Conservation (phyloP, 192 early-diverging fungal species). For the Coemansia sp. region DNA sequence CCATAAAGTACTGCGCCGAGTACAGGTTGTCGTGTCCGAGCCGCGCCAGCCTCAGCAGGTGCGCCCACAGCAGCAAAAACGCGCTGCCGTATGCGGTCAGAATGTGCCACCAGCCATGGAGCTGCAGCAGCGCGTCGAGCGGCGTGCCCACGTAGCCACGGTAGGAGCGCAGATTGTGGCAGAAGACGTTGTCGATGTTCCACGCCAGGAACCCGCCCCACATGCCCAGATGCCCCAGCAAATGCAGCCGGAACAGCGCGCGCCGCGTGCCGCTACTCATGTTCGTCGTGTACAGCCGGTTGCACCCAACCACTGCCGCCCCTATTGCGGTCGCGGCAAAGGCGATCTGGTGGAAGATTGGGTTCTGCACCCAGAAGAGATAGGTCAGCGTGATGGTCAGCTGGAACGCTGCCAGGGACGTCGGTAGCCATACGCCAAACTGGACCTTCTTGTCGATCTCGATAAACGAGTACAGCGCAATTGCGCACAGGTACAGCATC, state of each 20-base stretch:
- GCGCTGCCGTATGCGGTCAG: slow-evolving; percentile 48
- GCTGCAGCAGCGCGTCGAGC: slow-evolving; percentile 50
- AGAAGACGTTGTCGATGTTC: slow-evolving; percentile 69
- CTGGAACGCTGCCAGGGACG: slow-evolving; percentile 41
- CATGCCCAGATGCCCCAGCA: slow-evolving; percentile 30
- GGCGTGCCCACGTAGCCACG: slow-evolving; percentile 52
- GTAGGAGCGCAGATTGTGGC: slow-evolving; percentile 52
- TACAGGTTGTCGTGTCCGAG: slow-evolving; percentile 39
- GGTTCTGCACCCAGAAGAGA: slow-evolving; percentile 55
- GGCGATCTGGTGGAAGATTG: slow-evolving; percentile 62
- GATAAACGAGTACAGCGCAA: slow-evolving; percentile 42
- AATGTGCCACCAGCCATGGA: slow-evolving; percentile 64
- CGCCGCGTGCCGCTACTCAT: slow-evolving; percentile 18
- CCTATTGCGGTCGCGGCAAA: slow-evolving; percentile 27
- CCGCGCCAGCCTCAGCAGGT: slow-evolving; percentile 37
- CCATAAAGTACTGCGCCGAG: slow-evolving; percentile 20
- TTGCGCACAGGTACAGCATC: slow-evolving; percentile 55
- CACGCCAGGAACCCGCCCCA: slow-evolving; percentile 60
- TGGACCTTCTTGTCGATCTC: slow-evolving; percentile 31
- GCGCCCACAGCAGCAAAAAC: slow-evolving; percentile 43
- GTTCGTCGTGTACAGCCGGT: slow-evolving; percentile 17
- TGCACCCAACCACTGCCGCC: slow-evolving; percentile 20
- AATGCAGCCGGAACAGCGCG: slow-evolving; percentile 11
- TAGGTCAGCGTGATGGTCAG: slow-evolving; percentile 52
- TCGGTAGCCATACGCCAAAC: slow-evolving; percentile 37